Percentiles rank a stretch among this genome's conserved stretches.
Conservation (phyloP, 257 asterid species). For the Coffea eugenioides region DNA sequence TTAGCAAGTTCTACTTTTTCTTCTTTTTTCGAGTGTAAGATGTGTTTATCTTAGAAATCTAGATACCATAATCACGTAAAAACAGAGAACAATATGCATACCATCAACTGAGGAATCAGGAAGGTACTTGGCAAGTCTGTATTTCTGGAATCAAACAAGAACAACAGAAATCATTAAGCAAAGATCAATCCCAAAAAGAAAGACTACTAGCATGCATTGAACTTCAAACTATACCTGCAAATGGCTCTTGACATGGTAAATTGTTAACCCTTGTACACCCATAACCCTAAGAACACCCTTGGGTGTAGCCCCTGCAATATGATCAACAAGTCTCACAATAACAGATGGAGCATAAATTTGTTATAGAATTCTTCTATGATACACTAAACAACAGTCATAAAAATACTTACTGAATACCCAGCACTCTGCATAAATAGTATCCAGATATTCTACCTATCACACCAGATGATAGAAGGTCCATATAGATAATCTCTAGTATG, state of each 20-base stretch:
- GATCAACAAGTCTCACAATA: slow-evolving; percentile 18
- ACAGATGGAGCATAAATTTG: background rate
- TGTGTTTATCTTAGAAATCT: background rate
- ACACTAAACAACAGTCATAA: background rate
- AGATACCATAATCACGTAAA: background rate
- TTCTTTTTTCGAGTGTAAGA: background rate
- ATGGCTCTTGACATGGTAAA: slow-evolving; percentile 98
- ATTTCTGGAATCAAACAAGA: slow-evolving; percentile 57
- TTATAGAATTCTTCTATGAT: background rate
- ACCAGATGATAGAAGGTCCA: background rate
- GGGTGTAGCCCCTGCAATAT: slow-evolving; percentile 90
- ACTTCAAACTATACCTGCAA: slow-evolving; percentile 61
- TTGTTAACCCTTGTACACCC: slow-evolving; percentile 98
- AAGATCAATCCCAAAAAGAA: slow-evolving; percentile 14
- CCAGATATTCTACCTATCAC: background rate
- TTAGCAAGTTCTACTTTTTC: background rate
- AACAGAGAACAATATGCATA: slow-evolving; percentile 32
- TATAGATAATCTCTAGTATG: no score
- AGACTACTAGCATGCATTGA: slow-evolving; percentile 6
- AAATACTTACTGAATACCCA: background rate
- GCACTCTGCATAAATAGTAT: background rate
- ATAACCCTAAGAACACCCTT: slow-evolving; percentile 97
- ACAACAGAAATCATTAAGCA: slow-evolving; percentile 21
- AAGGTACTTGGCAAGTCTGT: slow-evolving; percentile 97
- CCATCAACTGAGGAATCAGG: slow-evolving; percentile 97